Conservation (phyloP, 2,329 filamentous ascomycete genomes). For the Cercospora beticola region DNA sequence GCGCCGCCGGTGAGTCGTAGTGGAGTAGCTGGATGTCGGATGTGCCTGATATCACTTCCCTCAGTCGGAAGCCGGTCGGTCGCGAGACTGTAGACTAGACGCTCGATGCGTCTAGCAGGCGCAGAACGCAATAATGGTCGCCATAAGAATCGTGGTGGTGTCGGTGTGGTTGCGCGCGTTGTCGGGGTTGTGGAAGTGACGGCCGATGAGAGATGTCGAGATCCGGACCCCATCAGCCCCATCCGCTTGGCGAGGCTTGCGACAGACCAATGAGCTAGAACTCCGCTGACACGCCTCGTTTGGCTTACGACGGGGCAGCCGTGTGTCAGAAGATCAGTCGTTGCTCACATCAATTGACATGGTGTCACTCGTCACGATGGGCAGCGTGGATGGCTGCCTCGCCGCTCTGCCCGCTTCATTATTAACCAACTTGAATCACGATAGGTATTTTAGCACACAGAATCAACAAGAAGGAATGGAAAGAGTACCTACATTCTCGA, state of each 20-base stretch:
- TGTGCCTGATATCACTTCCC: slow-evolving; percentile 33
- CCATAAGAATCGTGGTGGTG: slow-evolving; percentile 14
- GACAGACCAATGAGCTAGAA: slow-evolving; percentile 7
- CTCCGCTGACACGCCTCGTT: slow-evolving; percentile 1
- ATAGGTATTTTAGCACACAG: not conserved
- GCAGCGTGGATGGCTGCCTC: no score
- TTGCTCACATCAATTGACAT: not conserved
- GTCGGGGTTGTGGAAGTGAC: slow-evolving; percentile 7
- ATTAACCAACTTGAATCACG: not conserved
- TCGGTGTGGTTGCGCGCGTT: slow-evolving; percentile 16
- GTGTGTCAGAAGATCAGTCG: not conserved
- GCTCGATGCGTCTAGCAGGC: slow-evolving; percentile 38
- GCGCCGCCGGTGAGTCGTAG: slow-evolving; percentile 5
- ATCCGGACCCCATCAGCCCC: not conserved
- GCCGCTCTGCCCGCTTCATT: not conserved
- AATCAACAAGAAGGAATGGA: not conserved
- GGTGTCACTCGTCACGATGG: not conserved
- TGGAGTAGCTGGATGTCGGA: slow-evolving; percentile 9
- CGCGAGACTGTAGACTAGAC: slow-evolving; percentile 34
- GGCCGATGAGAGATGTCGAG: slow-evolving; percentile 4
- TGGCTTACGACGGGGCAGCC: not conserved
- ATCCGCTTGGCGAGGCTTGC: not conserved
- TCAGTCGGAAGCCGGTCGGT: slow-evolving; percentile 38
- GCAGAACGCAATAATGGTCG: slow-evolving; percentile 21
- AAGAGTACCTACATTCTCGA: slow-evolving; percentile 2